These are phyloP conservation scores for Hirsutella rhossiliensis DNA, from an alignment of 2,329 filamentous ascomycete genomes.

Conservation along the genomic window DNA sequence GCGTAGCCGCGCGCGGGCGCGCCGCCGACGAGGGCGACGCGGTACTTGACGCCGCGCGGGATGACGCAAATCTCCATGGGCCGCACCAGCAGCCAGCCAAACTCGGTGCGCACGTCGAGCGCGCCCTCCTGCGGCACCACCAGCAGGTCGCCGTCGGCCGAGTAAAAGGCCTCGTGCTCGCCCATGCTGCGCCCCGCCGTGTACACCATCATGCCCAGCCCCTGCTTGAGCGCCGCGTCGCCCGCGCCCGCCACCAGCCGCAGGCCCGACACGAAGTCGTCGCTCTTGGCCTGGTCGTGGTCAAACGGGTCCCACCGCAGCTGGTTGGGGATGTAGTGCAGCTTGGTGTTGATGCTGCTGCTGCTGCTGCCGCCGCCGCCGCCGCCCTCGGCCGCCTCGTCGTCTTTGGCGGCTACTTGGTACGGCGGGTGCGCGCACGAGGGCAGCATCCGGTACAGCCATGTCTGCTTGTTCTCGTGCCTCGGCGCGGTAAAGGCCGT, in stretches of 20 bases:
- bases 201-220: conserved; percentile 71
- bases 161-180: conserved; percentile 67
- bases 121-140: conserved; percentile 65
- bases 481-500: conserved; percentile 57
- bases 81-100: conserved; percentile 62
- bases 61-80: conserved; percentile 70
- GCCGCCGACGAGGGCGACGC: conserved; percentile 50
- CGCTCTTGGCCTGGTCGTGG: conserved; percentile 47
- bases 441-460: conserved; percentile 59
- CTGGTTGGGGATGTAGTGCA: conserved; percentile 52
- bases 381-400: not conserved
- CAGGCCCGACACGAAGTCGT: conserved; percentile 23
- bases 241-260: conserved; percentile 63
- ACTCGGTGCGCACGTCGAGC: conserved; percentile 66
- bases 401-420: conserved; percentile 22
- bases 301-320: conserved; percentile 76
- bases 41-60: conserved; percentile 62
- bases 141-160: conserved; percentile 67
- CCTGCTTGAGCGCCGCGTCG: conserved; percentile 66
- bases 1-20: conserved; percentile 57
- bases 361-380: conserved; percentile 9
- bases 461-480: conserved; percentile 56
- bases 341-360: too few species aligned
- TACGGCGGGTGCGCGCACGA: conserved; percentile 48
- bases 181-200: conserved; percentile 70